phyloP scores from a whole-genome alignment of 768 basidiomycete species.

The Termitomyces sp. region DNA sequence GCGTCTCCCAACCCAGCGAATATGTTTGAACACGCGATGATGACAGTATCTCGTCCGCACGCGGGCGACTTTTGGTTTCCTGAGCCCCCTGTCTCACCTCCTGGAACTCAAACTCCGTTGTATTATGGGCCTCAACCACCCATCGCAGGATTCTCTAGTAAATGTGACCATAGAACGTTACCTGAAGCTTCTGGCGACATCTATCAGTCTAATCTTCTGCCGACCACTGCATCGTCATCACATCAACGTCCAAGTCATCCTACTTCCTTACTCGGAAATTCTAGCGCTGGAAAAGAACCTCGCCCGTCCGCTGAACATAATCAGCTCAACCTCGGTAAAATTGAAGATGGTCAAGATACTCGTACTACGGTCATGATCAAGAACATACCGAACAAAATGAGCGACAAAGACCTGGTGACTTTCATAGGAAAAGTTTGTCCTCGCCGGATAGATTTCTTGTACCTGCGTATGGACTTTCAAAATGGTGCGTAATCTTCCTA shows the following conservation, averaged over 20 bases:
- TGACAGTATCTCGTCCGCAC: conserved; percentile 8
- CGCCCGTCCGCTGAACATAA: conserved; percentile 26
- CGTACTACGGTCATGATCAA: conserved; percentile 87
- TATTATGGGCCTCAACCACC: conserved; percentile 11
- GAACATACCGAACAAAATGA: conserved; percentile 93
- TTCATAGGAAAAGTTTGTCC: conserved; percentile 71
- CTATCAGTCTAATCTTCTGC: neutral
- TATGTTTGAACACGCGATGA: conserved; percentile 24
- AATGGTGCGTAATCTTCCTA: conserved; percentile 47
- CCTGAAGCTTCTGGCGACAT: conserved; percentile 4
- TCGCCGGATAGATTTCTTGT: conserved; percentile 80
- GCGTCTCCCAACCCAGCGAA: conserved; percentile 9
- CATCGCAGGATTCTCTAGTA: conserved; percentile 1
- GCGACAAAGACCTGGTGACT: conserved; percentile 59
- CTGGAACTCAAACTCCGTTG: neutral
- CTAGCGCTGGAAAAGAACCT: conserved; percentile 3
- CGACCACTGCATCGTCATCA: neutral
- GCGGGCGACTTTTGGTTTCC: conserved; percentile 11
- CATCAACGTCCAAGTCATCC: neutral
- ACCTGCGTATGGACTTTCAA: conserved; percentile 81
- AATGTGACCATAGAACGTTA: neutral
- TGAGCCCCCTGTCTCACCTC: conserved; percentile 4
- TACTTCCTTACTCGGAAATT: neutral
- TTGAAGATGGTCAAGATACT: conserved; percentile 74
- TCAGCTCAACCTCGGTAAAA: conserved; percentile 58